Percentiles rank a stretch among this genome's conserved stretches.
These are phyloP conservation scores for Verticillium nonalfalfae DNA, from an alignment of 2,329 filamentous ascomycete species.

Conservation along the genomic window DNA sequence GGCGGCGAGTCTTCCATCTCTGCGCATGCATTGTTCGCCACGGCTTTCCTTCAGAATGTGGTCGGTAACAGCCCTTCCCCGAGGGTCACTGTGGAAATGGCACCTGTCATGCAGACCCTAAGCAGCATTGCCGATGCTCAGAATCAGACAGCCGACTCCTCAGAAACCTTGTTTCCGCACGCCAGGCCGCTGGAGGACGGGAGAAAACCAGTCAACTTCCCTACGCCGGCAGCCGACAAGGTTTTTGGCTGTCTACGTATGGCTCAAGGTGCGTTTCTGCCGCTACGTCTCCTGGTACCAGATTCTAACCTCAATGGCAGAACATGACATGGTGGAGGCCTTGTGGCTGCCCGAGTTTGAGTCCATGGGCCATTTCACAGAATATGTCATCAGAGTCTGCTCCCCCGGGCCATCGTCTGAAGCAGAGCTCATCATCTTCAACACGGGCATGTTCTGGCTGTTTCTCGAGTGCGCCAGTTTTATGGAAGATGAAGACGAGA, in stretches of 20 bases:
- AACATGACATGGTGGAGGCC: not conserved
- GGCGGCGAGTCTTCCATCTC: conserved; percentile 13
- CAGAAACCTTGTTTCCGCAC: conserved; percentile 7
- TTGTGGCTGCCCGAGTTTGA: conserved; percentile 5
- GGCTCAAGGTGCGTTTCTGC: conserved; percentile 5
- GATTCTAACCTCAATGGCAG: not conserved
- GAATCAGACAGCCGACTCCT: conserved; percentile 1
- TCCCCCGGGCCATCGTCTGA: conserved; percentile 11
- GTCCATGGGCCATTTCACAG: conserved; percentile 8
- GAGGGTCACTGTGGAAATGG: not conserved
- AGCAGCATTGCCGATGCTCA: conserved; percentile 1
- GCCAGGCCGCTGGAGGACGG: conserved; percentile 7
- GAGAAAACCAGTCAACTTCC: conserved; percentile 1
- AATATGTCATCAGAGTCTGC: conserved; percentile 14
- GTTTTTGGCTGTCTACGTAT: conserved; percentile 9
- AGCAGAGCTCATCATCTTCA: conserved; percentile 14
- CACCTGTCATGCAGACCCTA: conserved; percentile 7
- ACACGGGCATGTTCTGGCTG: conserved; percentile 13
- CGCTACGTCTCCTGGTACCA: too few species aligned
- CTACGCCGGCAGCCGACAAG: conserved; percentile 9
- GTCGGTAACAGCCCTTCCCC: conserved; percentile 9
- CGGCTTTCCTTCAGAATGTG: conserved; percentile 13
- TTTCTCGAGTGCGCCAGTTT: conserved; percentile 11
- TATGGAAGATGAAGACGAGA: conserved; percentile 1
- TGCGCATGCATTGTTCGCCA: conserved; percentile 14